Evolutionary conservation across 495 filamentous ascomycete species (phyloP).

Genomic region (Daldinia vernicosa): DNA sequence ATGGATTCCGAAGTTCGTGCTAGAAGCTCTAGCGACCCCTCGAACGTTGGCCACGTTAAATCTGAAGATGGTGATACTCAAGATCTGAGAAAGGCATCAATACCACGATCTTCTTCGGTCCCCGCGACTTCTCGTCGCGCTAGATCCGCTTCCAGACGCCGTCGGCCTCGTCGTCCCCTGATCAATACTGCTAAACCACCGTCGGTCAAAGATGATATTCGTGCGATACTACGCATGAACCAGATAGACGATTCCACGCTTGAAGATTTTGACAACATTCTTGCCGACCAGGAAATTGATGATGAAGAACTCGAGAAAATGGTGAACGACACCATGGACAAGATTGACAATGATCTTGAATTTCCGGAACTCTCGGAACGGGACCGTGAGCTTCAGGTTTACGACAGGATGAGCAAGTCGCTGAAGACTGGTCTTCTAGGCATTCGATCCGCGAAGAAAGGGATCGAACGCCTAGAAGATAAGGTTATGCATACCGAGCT

Average conservation of each 20-base stretch:
- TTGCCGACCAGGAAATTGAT: constrained; percentile 44
- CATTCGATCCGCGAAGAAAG: constrained; percentile 72
- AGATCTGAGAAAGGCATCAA: constrained; percentile 10
- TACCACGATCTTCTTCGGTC: constrained; percentile 37
- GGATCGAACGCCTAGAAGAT: constrained; percentile 71
- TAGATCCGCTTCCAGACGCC: constrained; percentile 49
- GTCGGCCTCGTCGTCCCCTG: constrained; percentile 48
- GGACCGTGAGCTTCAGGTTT: constrained; percentile 62
- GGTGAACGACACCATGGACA: constrained; percentile 44
- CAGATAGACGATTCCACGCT: constrained; percentile 64
- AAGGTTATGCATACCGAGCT: constrained; percentile 59
- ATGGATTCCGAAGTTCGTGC: constrained; percentile 10
- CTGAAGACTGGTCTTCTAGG: constrained; percentile 66
- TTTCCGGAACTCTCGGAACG: constrained; percentile 43
- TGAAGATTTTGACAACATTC: constrained; percentile 58
- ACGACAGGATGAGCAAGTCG: constrained; percentile 65
- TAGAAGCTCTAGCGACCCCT: constrained; percentile 29
- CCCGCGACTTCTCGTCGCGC: constrained; percentile 39
- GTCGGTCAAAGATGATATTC: constrained; percentile 60
- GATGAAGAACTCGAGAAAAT: constrained; percentile 39
- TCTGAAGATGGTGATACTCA: neutral
- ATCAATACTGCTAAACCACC: constrained; percentile 60
- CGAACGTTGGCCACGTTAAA: constrained; percentile 2
- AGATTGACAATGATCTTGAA: constrained; percentile 50
- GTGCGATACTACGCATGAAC: constrained; percentile 57